Evolutionary conservation across 2,329 filamentous ascomycete species (phyloP).

Genomic region (Aspergillus amoenus): DNA sequence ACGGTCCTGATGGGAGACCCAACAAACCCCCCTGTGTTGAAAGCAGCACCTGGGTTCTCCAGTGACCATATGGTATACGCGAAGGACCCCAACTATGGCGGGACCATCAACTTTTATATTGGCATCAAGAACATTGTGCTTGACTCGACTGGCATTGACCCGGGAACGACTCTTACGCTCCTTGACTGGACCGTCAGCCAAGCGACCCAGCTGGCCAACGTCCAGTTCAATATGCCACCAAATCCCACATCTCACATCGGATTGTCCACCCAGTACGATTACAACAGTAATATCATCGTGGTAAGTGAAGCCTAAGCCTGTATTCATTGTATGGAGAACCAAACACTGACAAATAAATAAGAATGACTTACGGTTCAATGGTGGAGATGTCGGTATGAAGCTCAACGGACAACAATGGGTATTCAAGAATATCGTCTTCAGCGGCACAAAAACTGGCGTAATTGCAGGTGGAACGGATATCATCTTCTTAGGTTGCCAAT

Average conservation of each 20-base stretch:
- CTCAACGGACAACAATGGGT: slow-evolving; percentile 35
- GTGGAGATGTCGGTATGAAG: slow-evolving; percentile 31
- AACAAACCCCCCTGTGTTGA: slow-evolving; percentile 49
- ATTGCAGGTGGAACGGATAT: slow-evolving; percentile 40
- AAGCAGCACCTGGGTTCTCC: slow-evolving; percentile 52
- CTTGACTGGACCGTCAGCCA: slow-evolving; percentile 43
- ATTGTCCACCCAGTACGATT: slow-evolving; percentile 31
- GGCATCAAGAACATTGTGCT: slow-evolving; percentile 40
- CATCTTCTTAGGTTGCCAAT: slow-evolving; percentile 25
- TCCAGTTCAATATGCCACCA: slow-evolving; percentile 38
- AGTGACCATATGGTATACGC: slow-evolving; percentile 58
- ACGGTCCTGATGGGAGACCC: slow-evolving; percentile 42
- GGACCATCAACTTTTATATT: slow-evolving; percentile 38
- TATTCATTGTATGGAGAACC: background rate
- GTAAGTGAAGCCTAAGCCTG: slow-evolving; percentile 20
- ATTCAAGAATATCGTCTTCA: slow-evolving; percentile 55
- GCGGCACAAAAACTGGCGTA: slow-evolving; percentile 58
- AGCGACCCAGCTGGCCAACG: slow-evolving; percentile 39
- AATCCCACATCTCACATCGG: slow-evolving; percentile 34
- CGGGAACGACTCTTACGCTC: slow-evolving; percentile 28
- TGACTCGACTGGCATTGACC: slow-evolving; percentile 34
- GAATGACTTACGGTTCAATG: slow-evolving; percentile 28
- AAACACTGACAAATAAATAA: slow-evolving; percentile 10
- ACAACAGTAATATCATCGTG: slow-evolving; percentile 28
- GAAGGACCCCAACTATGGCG: slow-evolving; percentile 32